Evolutionary conservation across 2,329 filamentous ascomycete species (phyloP).

Genomic region (Exutisphaerella laricina): DNA sequence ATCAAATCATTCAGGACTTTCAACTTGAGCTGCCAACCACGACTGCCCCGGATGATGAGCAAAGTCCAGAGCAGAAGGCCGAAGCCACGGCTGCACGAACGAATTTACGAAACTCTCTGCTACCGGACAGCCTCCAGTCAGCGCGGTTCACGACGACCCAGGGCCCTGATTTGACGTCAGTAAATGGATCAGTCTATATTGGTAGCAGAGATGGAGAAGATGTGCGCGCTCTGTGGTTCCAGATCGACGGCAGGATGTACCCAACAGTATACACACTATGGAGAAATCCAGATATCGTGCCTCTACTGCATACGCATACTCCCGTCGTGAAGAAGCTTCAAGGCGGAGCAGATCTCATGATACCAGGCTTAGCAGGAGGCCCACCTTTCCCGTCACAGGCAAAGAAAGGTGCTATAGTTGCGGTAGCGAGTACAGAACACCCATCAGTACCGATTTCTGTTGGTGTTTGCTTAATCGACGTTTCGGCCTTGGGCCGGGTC

Average conservation of each 20-base stretch:
- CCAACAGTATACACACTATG: slow-evolving; percentile 60
- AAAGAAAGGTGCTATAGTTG: slow-evolving; percentile 56
- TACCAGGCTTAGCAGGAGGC: slow-evolving; percentile 58
- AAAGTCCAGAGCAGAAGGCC: slow-evolving; percentile 40
- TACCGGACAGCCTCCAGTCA: slow-evolving; percentile 58
- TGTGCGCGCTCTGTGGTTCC: slow-evolving; percentile 59
- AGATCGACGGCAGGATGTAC: slow-evolving; percentile 52
- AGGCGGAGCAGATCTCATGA: slow-evolving; percentile 63
- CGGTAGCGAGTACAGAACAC: slow-evolving; percentile 54
- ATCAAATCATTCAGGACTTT: slow-evolving; percentile 61
- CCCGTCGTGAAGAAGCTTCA: slow-evolving; percentile 59
- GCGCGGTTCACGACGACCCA: slow-evolving; percentile 61
- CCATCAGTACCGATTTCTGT: slow-evolving; percentile 60
- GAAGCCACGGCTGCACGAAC: slow-evolving; percentile 43
- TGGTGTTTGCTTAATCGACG: slow-evolving; percentile 59
- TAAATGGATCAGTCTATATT: slow-evolving; percentile 60
- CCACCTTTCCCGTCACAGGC: slow-evolving; percentile 58
- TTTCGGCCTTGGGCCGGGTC: slow-evolving; percentile 50
- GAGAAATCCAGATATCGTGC: slow-evolving; percentile 56
- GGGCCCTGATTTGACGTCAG: slow-evolving; percentile 55
- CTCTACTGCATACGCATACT: slow-evolving; percentile 58
- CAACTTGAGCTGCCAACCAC: slow-evolving; percentile 34
- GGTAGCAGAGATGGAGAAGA: slow-evolving; percentile 54
- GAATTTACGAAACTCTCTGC: slow-evolving; percentile 52
- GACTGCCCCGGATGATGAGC: slow-evolving; percentile 29